Base-by-base conservation (phyloP, 2,329 filamentous ascomycete species). In the Cladosporium sp. region DNA sequence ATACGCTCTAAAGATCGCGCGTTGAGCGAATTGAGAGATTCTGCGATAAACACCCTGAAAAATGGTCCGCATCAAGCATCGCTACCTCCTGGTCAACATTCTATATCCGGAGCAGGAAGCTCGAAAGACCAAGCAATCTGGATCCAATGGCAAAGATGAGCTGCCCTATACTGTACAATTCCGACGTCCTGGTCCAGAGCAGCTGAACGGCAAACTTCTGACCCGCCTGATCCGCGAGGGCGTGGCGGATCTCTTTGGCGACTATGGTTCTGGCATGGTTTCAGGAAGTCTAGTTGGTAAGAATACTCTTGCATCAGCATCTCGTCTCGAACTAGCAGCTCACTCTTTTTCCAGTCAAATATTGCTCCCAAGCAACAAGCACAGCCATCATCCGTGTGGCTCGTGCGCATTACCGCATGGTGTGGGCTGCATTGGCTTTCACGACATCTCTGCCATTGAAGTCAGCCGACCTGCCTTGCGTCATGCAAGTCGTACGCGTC, bases 31-130 rank as follows among this genome's bases (percentile, higher is more conserved):
- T 8, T 29, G 5, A n/a, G 10, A 55, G 10, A 55, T 33, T 5
- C 3, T 52, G 58, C 58, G 58, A 61, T 50, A 35, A 61, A 7
- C 7, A 16, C 1, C 59, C 59, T 28, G 29, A 46, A 37, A 61
- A 58, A 97, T 99, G 95, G 95, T 99, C 67, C 92, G 95, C 75
- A 87, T 98, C 71, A 99, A 99, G 80, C 91, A 97, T 79, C 89
- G 95, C 73, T 99, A 99, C 78, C 86, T 99, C 21, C 88, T 98
- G n/a, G 87, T 98, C 68, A 92, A 96, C 76, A 93, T 98, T 70
- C 84, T 98, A 56, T 97, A 97, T 74, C 92, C 93, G 0, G 84
- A 88, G 7, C 81, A 86, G 14, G 69, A 81, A 11, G 67, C 64
- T 31, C 21, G 44, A 72, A 57, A 63, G 63, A 66, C 58, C 61